Conservation (phyloP, 805 yeast genomes). For the Candida gorgasii region DNA sequence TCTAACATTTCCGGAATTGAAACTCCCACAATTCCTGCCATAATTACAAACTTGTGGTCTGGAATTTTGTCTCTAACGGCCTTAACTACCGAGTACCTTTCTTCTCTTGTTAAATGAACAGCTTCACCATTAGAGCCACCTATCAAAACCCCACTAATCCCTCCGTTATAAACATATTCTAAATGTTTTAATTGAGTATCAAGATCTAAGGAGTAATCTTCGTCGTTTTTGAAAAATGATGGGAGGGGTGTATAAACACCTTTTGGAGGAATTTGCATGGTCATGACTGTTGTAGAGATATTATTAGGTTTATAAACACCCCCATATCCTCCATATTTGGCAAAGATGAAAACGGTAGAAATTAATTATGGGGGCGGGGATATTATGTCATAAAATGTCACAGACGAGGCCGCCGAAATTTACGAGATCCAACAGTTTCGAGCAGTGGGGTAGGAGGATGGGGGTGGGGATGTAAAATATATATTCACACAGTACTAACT, state of each 20-base stretch:
- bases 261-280: constrained; percentile 8
- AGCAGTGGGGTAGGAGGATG: too few relatives aligned
- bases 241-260: constrained; percentile 58
- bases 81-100: constrained; percentile 36
- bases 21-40: constrained; percentile 52
- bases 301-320: too few relatives aligned
- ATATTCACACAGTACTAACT: too few relatives aligned
- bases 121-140: constrained; percentile 60
- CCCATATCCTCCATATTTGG: too few relatives aligned
- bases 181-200: constrained; percentile 50
- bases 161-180: constrained; percentile 39
- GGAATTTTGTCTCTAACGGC: constrained; percentile 36
- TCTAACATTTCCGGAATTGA: constrained; percentile 46
- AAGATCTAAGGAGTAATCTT: constrained; percentile 28
- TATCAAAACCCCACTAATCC: constrained; percentile 49
- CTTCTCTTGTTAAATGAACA: constrained; percentile 47
- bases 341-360: neutral
- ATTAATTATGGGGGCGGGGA: neutral
- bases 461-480: too few relatives aligned
- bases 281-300: too few relatives aligned
- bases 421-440: too few relatives aligned
- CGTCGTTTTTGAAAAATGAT: constrained; percentile 52
- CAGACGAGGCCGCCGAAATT: too few relatives aligned
- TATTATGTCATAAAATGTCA: too few relatives aligned
- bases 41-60: constrained; percentile 32